A percentile compares a stretch with the other conserved stretches of the same genome.
phyloP scores from a whole-genome alignment of 495 filamentous ascomycete species.

The Penicillium cinerascens region DNA sequence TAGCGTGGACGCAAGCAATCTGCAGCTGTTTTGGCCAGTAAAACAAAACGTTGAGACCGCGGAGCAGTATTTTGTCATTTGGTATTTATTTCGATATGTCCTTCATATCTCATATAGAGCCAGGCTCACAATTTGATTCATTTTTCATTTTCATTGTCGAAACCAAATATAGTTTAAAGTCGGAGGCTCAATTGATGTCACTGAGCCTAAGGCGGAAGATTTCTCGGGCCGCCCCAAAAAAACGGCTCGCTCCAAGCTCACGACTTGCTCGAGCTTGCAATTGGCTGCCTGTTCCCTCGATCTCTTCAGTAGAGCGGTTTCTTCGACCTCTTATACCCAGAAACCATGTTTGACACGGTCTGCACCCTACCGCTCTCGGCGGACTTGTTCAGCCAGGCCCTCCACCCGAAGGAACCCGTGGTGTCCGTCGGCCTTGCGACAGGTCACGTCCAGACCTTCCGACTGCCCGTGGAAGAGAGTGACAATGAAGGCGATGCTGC shows the following conservation, averaged over 20 bases:
- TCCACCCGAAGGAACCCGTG: constrained; percentile 79
- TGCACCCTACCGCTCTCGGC: constrained; percentile 83
- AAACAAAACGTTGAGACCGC: background rate
- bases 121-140: background rate
- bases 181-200: background rate
- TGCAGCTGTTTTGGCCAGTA: too few relatives aligned
- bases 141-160: background rate
- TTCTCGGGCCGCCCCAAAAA: constrained; percentile 19
- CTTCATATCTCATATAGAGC: constrained; percentile 4
- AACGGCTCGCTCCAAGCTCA: constrained; percentile 12
- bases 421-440: constrained; percentile 79
- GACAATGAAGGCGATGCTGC: constrained; percentile 48
- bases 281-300: background rate
- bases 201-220: constrained; percentile 10
- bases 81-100: background rate
- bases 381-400: constrained; percentile 84
- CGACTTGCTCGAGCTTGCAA: background rate
- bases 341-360: constrained; percentile 72
- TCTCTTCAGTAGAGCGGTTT: background rate
- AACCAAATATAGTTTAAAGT: background rate
- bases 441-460: constrained; percentile 84
- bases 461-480: constrained; percentile 59
- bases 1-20: background rate
- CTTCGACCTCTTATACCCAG: background rate
- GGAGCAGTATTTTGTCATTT: background rate